phyloP scores from a whole-genome alignment of 306 rosid species.

The Quercus rubra region DNA sequence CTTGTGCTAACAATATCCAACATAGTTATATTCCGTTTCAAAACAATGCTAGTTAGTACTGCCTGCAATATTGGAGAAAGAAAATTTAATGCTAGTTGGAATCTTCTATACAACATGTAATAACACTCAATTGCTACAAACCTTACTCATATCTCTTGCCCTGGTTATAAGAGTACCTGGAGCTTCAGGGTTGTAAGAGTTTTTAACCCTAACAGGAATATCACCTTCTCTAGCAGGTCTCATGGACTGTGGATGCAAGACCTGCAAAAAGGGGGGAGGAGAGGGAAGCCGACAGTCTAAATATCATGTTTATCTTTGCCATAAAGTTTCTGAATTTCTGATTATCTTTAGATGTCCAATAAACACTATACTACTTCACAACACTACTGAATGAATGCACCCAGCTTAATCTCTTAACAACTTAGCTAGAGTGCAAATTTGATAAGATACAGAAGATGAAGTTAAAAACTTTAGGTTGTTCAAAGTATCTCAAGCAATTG shows the following conservation, averaged over 20 bases:
- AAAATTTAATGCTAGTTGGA: slow-evolving; percentile 13
- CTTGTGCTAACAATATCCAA: slow-evolving; percentile 97
- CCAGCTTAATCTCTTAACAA: neutral
- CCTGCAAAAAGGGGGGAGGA: slow-evolving; percentile 46
- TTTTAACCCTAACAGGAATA: slow-evolving; percentile 96
- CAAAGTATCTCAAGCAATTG: neutral
- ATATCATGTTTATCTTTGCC: neutral
- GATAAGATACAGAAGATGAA: neutral
- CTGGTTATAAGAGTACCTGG: slow-evolving; percentile 89
- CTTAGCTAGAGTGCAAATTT: neutral
- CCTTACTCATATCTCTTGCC: slow-evolving; percentile 91
- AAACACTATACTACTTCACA: neutral
- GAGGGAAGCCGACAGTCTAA: neutral
- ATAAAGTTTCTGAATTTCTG: neutral
- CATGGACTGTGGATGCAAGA: slow-evolving; percentile 99
- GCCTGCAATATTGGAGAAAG: slow-evolving; percentile 54
- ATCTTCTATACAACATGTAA: slow-evolving; percentile 15
- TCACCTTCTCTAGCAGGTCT: slow-evolving; percentile 96
- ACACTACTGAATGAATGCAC: neutral
- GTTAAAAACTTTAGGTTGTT: neutral
- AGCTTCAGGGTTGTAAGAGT: slow-evolving; percentile 93
- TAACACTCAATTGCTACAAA: slow-evolving; percentile 30
- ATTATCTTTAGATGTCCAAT: neutral
- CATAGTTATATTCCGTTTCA: slow-evolving; percentile 89
- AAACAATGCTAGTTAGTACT: slow-evolving; percentile 82